phyloP scores from a whole-genome alignment of 306 rosid species.

The Acacia crassicarpa region DNA sequence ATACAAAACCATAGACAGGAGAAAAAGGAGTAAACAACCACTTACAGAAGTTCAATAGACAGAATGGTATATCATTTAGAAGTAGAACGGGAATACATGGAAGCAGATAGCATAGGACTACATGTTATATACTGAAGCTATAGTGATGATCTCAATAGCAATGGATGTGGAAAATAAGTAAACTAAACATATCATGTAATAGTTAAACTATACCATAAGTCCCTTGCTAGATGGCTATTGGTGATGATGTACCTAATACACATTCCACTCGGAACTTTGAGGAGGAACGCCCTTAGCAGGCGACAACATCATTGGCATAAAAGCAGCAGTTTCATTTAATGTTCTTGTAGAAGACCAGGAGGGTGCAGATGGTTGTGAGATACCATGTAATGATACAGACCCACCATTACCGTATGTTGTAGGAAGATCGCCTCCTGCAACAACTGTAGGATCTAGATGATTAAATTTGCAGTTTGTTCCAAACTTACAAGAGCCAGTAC shows the following conservation, averaged over 20 bases:
- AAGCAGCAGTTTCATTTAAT: constrained; percentile 65
- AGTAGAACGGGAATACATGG: background rate
- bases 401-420: constrained; percentile 64
- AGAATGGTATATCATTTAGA: background rate
- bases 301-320: constrained; percentile 60
- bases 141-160: constrained; percentile 1
- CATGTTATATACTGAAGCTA: constrained; percentile 1
- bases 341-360: constrained; percentile 73
- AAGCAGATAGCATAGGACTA: background rate
- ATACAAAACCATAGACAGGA: constrained; percentile 36
- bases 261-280: constrained; percentile 73
- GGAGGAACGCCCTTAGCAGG: constrained; percentile 64
- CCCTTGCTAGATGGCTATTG: constrained; percentile 16
- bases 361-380: constrained; percentile 50
- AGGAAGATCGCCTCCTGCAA: constrained; percentile 56
- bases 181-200: constrained; percentile 1
- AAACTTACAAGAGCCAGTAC: constrained; percentile 89
- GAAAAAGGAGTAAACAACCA: background rate
- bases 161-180: constrained; percentile 9
- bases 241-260: constrained; percentile 54
- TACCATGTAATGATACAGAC: constrained; percentile 52
- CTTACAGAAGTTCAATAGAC: background rate
- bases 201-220: constrained; percentile 1
- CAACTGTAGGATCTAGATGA: constrained; percentile 90
- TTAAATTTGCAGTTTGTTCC: constrained; percentile 91